Evolutionary conservation across 2,329 filamentous ascomycete genomes (phyloP).

Genomic region (Trichoderma cornu-damae): DNA sequence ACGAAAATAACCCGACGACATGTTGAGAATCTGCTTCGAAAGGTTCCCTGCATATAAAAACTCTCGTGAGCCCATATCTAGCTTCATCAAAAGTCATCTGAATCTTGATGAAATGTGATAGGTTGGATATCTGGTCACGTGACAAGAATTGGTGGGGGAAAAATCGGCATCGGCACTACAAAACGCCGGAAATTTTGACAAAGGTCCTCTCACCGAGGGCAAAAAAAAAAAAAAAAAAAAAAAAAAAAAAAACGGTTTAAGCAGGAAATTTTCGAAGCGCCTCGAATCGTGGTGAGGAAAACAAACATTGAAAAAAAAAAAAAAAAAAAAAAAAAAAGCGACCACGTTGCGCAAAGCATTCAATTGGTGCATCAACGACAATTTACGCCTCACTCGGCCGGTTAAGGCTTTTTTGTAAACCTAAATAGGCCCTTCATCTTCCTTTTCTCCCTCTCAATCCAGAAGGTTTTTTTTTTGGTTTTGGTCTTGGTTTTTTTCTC

Average conservation of each 20-base stretch:
- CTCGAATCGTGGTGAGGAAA: constrained; percentile 17
- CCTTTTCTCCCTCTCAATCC: not conserved
- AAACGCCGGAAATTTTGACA: constrained; percentile 28
- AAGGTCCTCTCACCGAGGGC: constrained; percentile 28
- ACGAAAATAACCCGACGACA: not conserved
- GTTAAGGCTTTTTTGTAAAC: not conserved
- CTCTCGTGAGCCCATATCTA: not conserved
- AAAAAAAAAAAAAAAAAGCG: constrained; percentile 18
- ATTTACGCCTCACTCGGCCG: not conserved
- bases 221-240: constrained; percentile 36
- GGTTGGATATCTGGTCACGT: not conserved
- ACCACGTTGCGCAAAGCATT: constrained; percentile 11
- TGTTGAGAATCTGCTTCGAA: not conserved
- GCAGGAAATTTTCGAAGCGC: constrained; percentile 29
- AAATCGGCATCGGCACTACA: constrained; percentile 30
- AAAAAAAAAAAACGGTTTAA: constrained; percentile 32
- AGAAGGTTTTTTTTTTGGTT: not conserved
- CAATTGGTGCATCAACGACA: constrained; percentile 11
- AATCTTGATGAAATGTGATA: constrained; percentile 4
- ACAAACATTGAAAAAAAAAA: constrained; percentile 19
- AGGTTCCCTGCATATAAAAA: not conserved
- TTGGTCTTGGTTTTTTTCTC: too few relatives aligned
- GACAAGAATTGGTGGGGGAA: not conserved
- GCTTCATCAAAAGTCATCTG: constrained; percentile 5
- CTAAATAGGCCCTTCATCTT: not conserved